Evolutionary conservation across 768 basidiomycete species (phyloP).

Genomic region (Filobasidium wieringae): DNA sequence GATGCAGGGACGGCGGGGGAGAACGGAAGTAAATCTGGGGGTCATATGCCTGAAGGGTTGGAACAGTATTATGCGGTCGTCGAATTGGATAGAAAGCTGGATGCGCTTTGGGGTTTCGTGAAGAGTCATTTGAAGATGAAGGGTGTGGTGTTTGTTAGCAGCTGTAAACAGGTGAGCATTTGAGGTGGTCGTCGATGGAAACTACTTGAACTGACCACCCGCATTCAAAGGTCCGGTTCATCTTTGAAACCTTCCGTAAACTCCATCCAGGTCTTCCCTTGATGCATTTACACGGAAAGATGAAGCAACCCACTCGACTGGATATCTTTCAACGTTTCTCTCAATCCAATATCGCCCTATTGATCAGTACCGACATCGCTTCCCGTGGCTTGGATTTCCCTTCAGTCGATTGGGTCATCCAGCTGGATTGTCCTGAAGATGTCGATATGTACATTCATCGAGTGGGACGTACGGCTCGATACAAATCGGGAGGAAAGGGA

Average conservation of each 20-base stretch:
- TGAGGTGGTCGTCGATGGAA: background rate
- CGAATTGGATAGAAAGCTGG: conserved; percentile 73
- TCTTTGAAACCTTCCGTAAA: conserved; percentile 87
- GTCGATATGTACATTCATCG: conserved; percentile 96
- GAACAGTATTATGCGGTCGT: conserved; percentile 82
- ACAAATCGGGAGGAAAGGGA: conserved; percentile 77
- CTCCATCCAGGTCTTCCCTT: conserved; percentile 88
- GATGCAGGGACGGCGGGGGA: conserved; percentile 20
- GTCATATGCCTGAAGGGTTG: conserved; percentile 57
- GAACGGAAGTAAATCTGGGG: conserved; percentile 22
- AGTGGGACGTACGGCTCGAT: conserved; percentile 87
- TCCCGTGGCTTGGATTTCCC: conserved; percentile 95
- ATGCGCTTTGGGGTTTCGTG: conserved; percentile 86
- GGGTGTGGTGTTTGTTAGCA: conserved; percentile 83
- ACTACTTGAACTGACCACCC: background rate
- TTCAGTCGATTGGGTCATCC: conserved; percentile 89
- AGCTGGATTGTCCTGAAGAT: conserved; percentile 92
- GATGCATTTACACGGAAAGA: conserved; percentile 90
- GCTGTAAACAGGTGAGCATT: conserved; percentile 66
- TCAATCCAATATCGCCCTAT: conserved; percentile 62
- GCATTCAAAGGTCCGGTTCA: conserved; percentile 59
- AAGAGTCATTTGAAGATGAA: conserved; percentile 85
- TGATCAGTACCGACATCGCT: conserved; percentile 93
- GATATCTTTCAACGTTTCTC: conserved; percentile 76
- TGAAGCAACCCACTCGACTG: conserved; percentile 82